A percentile compares a stretch with the other conserved stretches of the same genome.
Conservation (phyloP, 192 early-diverging fungal species). For the Gamsiella multidivaricata region DNA sequence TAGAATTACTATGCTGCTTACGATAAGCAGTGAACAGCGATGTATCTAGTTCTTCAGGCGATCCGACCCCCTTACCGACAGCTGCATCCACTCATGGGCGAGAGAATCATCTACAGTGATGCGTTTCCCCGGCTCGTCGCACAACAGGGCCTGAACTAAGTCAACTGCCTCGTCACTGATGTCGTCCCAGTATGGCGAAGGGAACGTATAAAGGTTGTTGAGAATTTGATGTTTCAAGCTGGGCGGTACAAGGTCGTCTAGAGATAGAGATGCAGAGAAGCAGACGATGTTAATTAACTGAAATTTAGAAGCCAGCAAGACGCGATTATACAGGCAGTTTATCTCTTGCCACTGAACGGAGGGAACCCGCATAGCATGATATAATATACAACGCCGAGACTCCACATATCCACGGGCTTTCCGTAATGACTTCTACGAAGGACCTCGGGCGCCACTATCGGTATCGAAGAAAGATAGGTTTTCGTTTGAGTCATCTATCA, state of each 20-base stretch:
- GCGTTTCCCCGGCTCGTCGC: neutral
- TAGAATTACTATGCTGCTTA: too few relatives aligned
- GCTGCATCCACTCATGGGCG: constrained; percentile 31
- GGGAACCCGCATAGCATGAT: constrained; percentile 90
- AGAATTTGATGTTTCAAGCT: constrained; percentile 70
- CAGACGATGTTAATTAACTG: neutral
- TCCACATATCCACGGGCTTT: constrained; percentile 91
- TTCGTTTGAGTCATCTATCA: neutral
- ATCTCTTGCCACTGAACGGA: constrained; percentile 76
- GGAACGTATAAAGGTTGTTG: constrained; percentile 79
- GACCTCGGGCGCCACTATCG: constrained; percentile 88
- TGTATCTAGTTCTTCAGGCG: too few relatives aligned
- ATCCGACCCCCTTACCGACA: too few relatives aligned
- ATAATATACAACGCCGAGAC: constrained; percentile 92
- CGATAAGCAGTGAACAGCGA: too few relatives aligned
- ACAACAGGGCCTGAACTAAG: constrained; percentile 27
- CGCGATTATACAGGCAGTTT: neutral
- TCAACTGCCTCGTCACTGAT: constrained; percentile 67
- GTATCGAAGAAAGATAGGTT: neutral
- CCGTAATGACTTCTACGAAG: constrained; percentile 76
- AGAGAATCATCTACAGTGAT: constrained; percentile 33
- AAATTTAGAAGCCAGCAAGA: too few relatives aligned
- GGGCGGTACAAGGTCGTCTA: constrained; percentile 64
- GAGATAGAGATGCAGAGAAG: constrained; percentile 36
- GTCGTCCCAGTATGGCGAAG: constrained; percentile 82